Conservation (phyloP, 169 alveolate species). For the Plasmodium blacklocki region DNA sequence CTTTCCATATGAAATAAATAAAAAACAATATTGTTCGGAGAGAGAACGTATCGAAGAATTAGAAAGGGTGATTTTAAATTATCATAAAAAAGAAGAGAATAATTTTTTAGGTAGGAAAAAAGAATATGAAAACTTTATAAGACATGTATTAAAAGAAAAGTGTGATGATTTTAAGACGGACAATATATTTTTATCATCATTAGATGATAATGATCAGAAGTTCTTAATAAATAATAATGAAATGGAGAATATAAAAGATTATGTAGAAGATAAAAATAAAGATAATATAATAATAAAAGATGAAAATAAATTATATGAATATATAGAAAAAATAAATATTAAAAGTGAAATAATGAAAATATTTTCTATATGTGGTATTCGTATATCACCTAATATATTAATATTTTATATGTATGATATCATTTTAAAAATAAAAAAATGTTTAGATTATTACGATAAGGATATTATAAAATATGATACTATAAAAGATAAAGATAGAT, state of each 20-base stretch:
- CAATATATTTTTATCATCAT: neutral
- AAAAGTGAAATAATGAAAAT: conserved; percentile 22
- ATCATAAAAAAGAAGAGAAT: neutral
- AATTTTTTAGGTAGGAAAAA: conserved; percentile 22
- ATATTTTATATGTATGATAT: conserved; percentile 7
- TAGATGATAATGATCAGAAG: neutral
- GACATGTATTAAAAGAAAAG: conserved; percentile 5
- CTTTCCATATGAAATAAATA: too few species aligned
- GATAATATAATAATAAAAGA: neutral
- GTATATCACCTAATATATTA: conserved; percentile 9
- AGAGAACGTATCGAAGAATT: neutral
- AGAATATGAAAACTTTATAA: conserved; percentile 30
- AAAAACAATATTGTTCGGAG: neutral
- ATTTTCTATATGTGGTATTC: conserved; percentile 34
- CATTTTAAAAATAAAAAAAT: neutral
- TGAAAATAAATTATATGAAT: neutral
- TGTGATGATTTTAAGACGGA: neutral
- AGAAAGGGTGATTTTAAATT: conserved; percentile 18
- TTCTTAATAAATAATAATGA: conserved; percentile 5
- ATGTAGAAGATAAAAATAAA: conserved; percentile 11
- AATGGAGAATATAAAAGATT: neutral
- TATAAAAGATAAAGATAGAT: conserved; percentile 14
- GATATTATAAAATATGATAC: conserved; percentile 30
- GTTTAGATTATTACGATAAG: neutral
- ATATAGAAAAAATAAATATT: neutral